Conservation (phyloP, 257 asterid genomes). For the Jaltomata sinuosa region DNA sequence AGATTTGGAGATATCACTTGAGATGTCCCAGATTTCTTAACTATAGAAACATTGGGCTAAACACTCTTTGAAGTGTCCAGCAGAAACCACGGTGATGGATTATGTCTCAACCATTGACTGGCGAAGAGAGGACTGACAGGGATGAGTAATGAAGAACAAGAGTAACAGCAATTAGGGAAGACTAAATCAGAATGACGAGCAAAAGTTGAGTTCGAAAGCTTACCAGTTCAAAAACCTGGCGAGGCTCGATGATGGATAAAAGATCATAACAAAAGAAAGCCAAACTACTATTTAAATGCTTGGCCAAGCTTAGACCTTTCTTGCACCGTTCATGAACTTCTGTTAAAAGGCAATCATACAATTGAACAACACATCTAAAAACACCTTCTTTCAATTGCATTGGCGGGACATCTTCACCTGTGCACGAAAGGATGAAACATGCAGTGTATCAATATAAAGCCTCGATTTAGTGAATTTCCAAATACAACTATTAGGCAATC, state of each 20-base stretch:
- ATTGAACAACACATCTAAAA: constrained; percentile 89
- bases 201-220: constrained; percentile 10
- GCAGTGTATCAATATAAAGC: neutral
- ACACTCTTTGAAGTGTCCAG: neutral
- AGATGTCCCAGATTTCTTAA: neutral
- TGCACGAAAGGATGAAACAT: constrained; percentile 1
- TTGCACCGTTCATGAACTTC: constrained; percentile 99
- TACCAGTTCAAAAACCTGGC: constrained; percentile 99
- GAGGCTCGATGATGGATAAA: constrained; percentile 89
- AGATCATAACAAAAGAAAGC: constrained; percentile 99
- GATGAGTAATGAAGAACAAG: neutral
- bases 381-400: constrained; percentile 99
- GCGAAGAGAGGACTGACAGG: neutral
- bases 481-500: neutral
- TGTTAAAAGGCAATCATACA: constrained; percentile 91
- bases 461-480: neutral
- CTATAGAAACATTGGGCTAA: neutral
- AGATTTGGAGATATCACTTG: neutral
- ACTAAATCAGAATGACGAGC: neutral
- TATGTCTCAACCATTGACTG: neutral
- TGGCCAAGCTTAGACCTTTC: constrained; percentile 93
- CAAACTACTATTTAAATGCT: constrained; percentile 88
- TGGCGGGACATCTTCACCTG: constrained; percentile 97
- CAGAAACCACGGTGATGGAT: neutral
- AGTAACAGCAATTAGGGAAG: neutral